phyloP scores from a whole-genome alignment of 768 basidiomycete genomes.

The Chalciporus chontae region DNA sequence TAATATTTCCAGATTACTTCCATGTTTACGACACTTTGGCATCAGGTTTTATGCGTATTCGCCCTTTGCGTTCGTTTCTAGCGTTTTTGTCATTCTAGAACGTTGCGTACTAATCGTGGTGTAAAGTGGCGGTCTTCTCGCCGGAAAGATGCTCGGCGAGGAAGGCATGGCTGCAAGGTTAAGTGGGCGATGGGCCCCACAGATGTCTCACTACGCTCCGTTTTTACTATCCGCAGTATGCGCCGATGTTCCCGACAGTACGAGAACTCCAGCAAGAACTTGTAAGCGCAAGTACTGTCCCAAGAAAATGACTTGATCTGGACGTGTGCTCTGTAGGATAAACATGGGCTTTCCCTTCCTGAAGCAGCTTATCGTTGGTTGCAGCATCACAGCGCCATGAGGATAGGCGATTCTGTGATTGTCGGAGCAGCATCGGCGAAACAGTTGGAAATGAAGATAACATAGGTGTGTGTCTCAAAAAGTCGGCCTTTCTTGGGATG shows the following conservation, averaged over 20 bases:
- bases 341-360: slow-evolving; percentile 5
- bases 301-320: background rate
- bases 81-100: background rate
- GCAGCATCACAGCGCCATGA: no score
- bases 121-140: slow-evolving; percentile 12
- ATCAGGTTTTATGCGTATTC: slow-evolving; percentile 35
- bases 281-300: background rate
- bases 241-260: slow-evolving; percentile 11
- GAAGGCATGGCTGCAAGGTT: slow-evolving; percentile 8
- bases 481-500: background rate
- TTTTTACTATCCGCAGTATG: slow-evolving; percentile 10
- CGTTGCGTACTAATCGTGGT: background rate
- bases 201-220: slow-evolving; percentile 2
- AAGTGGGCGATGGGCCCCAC: slow-evolving; percentile 19
- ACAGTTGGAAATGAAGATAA: slow-evolving; percentile 33
- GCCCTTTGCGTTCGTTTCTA: slow-evolving; percentile 10
- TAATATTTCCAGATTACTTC: slow-evolving; percentile 29
- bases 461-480: slow-evolving; percentile 6
- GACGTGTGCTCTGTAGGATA: slow-evolving; percentile 4
- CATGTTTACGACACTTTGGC: slow-evolving; percentile 40
- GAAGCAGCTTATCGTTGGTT: background rate
- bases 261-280: slow-evolving; percentile 12
- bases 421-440: slow-evolving; percentile 35
- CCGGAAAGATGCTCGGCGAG: slow-evolving; percentile 11
- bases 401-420: slow-evolving; percentile 24